phyloP scores from a whole-genome alignment of 345 rosid species.

The Firmiana major region DNA sequence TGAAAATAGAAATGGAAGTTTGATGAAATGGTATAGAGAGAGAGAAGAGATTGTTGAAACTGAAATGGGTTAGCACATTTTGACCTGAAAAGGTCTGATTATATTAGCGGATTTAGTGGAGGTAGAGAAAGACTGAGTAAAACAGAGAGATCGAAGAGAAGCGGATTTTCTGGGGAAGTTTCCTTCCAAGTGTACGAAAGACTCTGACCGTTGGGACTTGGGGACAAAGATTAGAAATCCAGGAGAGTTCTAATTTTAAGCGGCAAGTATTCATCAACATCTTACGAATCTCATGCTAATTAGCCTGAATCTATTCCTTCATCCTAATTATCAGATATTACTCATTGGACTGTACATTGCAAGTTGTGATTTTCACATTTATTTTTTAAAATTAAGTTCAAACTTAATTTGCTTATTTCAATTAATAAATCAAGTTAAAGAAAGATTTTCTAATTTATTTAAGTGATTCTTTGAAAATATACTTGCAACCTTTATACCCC shows the following conservation, averaged over 20 bases:
- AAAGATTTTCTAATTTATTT: no score
- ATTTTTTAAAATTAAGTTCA: no score
- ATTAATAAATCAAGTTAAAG: no score
- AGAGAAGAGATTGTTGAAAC: conserved; percentile 19
- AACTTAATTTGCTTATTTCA: no score
- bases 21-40: background rate
- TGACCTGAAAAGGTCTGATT: conserved; percentile 39
- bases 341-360: no score
- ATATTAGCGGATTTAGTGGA: conserved; percentile 43
- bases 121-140: conserved; percentile 36
- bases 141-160: conserved; percentile 1
- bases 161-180: background rate
- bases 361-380: no score
- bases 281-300: no score
- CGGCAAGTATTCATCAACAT: background rate
- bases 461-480: no score
- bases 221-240: background rate
- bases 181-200: background rate
- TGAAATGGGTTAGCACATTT: conserved; percentile 25
- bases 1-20: background rate
- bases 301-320: no score
- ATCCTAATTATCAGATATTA: no score
- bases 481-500: no score
- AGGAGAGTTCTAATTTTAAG: background rate
- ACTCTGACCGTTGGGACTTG: background rate